Conservation (phyloP, 2,329 filamentous ascomycete species). For the Coniochaeta prunicola region DNA sequence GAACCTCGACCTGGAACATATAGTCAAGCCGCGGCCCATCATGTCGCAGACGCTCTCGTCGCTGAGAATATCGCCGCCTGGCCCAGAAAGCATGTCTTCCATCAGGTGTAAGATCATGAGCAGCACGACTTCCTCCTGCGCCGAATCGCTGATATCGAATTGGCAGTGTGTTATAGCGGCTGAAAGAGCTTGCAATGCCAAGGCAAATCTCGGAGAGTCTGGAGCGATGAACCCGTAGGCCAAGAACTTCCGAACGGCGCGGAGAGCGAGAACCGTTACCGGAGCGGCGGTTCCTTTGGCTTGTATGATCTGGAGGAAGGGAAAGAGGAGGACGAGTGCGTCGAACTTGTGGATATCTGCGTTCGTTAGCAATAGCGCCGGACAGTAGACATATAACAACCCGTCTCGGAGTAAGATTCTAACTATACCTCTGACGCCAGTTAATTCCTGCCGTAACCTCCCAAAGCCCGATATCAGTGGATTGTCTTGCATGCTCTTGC, state of each 20-base stretch:
- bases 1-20: conserved; percentile 89
- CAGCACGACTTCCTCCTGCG: conserved; percentile 91
- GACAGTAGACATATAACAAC: background rate
- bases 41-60: conserved; percentile 98
- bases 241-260: conserved; percentile 93
- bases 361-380: background rate
- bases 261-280: conserved; percentile 88
- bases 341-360: conserved; percentile 83
- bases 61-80: conserved; percentile 85
- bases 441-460: conserved; percentile 78
- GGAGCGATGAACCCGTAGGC: conserved; percentile 86
- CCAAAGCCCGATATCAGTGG: conserved; percentile 94
- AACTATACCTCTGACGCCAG: conserved; percentile 66
- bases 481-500: conserved; percentile 95
- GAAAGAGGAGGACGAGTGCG: conserved; percentile 79
- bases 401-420: background rate
- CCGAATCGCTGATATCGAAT: conserved; percentile 92
- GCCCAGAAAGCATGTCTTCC: conserved; percentile 96
- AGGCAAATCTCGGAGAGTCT: conserved; percentile 75
- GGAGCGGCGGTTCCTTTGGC: conserved; percentile 93
- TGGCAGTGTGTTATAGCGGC: conserved; percentile 95
- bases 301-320: conserved; percentile 93
- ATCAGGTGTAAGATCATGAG: conserved; percentile 93
- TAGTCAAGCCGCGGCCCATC: conserved; percentile 97
- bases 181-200: conserved; percentile 91